A percentile compares a stretch with the other conserved stretches of the same genome.
phyloP scores from a whole-genome alignment of 768 basidiomycete species.

The Holtermanniella nyarrowii region DNA sequence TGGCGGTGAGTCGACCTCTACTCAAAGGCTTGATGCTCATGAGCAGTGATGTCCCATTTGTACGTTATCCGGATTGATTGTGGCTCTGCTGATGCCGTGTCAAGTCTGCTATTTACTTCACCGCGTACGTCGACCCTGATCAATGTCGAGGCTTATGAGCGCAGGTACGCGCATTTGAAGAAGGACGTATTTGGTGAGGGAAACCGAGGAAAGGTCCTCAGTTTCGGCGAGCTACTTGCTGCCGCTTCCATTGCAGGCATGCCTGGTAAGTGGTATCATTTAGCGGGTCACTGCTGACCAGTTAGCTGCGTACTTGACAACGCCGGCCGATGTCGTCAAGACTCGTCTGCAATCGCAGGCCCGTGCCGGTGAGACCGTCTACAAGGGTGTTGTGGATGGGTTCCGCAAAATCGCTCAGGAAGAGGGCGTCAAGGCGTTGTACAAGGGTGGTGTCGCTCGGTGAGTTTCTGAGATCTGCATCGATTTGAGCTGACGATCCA shows the following conservation, averaged over 20 bases:
- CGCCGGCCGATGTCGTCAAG: slow-evolving; percentile 91
- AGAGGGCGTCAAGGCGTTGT: slow-evolving; percentile 49
- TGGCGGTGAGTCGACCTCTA: slow-evolving; percentile 45
- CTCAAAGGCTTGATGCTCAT: not conserved
- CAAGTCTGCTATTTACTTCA: slow-evolving; percentile 55
- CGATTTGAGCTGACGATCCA: not conserved
- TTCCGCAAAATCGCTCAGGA: slow-evolving; percentile 77
- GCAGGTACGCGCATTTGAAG: slow-evolving; percentile 56
- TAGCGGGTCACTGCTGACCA: not conserved
- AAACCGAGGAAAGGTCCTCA: slow-evolving; percentile 82
- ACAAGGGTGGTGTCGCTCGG: slow-evolving; percentile 31
- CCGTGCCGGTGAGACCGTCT: slow-evolving; percentile 76
- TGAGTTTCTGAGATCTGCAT: slow-evolving; percentile 1
- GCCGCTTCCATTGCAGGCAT: slow-evolving; percentile 61
- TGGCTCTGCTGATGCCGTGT: not conserved
- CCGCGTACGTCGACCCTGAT: slow-evolving; percentile 44
- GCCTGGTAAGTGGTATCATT: slow-evolving; percentile 66
- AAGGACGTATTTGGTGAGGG: slow-evolving; percentile 93
- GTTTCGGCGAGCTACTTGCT: slow-evolving; percentile 86
- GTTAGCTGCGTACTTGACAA: slow-evolving; percentile 56
- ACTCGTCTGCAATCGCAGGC: slow-evolving; percentile 91
- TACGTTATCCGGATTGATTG: slow-evolving; percentile 10
- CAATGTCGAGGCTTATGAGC: not conserved
- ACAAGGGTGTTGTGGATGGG: slow-evolving; percentile 81
- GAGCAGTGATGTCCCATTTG: slow-evolving; percentile 80